Evolutionary conservation across 202 grass and related monocot genomes (phyloP), one percentile per base, ranked within the genome.

Genomic region (Alloteropsis angusta): DNA sequence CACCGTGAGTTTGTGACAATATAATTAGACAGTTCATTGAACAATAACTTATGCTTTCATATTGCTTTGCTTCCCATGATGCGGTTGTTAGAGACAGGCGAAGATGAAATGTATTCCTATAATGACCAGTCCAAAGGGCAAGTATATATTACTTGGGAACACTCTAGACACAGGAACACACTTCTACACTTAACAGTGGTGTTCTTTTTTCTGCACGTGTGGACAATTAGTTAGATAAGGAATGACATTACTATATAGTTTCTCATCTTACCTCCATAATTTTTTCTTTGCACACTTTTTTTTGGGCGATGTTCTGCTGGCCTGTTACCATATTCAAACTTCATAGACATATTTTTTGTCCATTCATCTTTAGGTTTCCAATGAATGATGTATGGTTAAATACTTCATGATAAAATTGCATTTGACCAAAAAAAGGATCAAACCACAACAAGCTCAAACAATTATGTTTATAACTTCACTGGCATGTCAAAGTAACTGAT

Each of bases 21-120:
- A 86, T 23, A 6, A 19, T 76, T 46, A 86, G 49, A 59, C 10
- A 67, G 19, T 48, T 85, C 32, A 76, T 71, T 57, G 11, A 11
- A 75, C 52, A 42, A 64, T 30, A 11, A 68, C 53, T 36, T 41
- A 80, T 50, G 17, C 9, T 68, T 60, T 60, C 21, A 64, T 65
- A 71, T 26, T 55, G 7, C 44, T 78, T 65, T 3, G 2, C 1
- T 55, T 72, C 26, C 37, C 37, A 79, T 57, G 34, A 45, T 46
- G 58, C 37, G 39, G n/a, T n/a, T n/a, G n/a, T n/a, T n/a, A n/a
- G n/a, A n/a, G n/a, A n/a, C n/a, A n/a, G n/a, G n/a, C n/a, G n/a
- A n/a, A n/a, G n/a, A n/a, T n/a, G n/a, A n/a, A n/a, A n/a, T n/a
- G n/a, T n/a, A n/a, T n/a, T n/a, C n/a, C n/a, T n/a, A n/a, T n/a